phyloP scores from a whole-genome alignment of 441 rosid genomes.

The Sinapis alba region DNA sequence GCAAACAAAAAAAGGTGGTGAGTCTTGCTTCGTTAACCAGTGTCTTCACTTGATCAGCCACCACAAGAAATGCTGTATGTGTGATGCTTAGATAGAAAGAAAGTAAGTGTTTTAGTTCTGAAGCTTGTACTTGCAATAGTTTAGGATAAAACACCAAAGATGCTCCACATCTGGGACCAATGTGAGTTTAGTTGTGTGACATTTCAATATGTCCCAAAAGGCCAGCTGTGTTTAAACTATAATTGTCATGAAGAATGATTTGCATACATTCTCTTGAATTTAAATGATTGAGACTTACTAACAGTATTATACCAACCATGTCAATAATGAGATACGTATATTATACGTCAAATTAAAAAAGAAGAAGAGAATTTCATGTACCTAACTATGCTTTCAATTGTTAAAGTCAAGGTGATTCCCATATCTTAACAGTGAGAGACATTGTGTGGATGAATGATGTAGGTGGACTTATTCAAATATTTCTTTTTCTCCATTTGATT shows the following conservation, averaged over 20 bases:
- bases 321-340: constrained; percentile 23
- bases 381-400: constrained; percentile 17
- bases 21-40: background rate
- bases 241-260: constrained; percentile 1
- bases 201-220: background rate
- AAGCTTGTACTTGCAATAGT: background rate
- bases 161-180: constrained; percentile 20
- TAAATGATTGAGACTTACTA: constrained; percentile 16
- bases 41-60: background rate
- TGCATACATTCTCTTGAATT: constrained; percentile 3
- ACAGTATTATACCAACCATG: background rate
- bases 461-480: background rate
- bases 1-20: background rate
- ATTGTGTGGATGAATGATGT: constrained; percentile 6
- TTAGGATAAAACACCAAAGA: constrained; percentile 1
- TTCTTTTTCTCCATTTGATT: background rate
- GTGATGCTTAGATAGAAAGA: background rate
- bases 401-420: constrained; percentile 26
- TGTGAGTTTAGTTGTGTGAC: background rate
- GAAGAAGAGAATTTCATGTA: background rate
- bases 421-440: background rate
- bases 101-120: background rate
- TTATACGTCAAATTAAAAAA: background rate
- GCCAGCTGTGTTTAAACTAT: constrained; percentile 3
- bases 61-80: background rate